Conservation (phyloP, 306 rosid species). For the Dicorynia guianensis region DNA sequence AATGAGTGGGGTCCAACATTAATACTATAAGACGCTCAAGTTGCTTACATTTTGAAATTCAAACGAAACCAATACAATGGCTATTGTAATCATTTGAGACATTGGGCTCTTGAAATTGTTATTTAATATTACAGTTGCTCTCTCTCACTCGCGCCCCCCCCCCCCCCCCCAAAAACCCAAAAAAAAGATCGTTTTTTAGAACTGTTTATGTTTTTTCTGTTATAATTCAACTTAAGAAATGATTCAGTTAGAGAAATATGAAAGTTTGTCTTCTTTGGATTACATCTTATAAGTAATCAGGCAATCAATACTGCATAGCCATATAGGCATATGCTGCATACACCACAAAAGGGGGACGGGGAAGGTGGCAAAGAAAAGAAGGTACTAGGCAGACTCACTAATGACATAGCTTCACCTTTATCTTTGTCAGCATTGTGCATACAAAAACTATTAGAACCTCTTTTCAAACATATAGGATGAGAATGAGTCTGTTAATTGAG, state of each 20-base stretch:
- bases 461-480: no score
- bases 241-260: not conserved
- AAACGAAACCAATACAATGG: conserved; percentile 5
- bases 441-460: no score
- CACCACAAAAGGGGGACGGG: not conserved
- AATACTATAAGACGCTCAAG: conserved; percentile 5
- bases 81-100: not conserved
- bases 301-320: not conserved
- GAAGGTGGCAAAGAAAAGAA: not conserved
- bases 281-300: not conserved
- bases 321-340: not conserved
- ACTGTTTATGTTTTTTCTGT: not conserved
- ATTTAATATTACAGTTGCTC: no score
- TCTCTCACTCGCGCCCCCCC: no score
- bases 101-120: no score
- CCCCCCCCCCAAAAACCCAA: no score
- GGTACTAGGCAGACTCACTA: not conserved
- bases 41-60: conserved; percentile 13
- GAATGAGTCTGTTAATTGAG: not conserved
- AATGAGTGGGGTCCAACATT: no score
- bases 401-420: not conserved
- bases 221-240: not conserved
- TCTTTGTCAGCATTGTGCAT: no score
- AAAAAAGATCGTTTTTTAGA: not conserved
- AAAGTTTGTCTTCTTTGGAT: not conserved